These are phyloP conservation scores for Stylonectria norvegica DNA, from an alignment of 2,329 filamentous ascomycete genomes.

Conservation along the genomic window DNA sequence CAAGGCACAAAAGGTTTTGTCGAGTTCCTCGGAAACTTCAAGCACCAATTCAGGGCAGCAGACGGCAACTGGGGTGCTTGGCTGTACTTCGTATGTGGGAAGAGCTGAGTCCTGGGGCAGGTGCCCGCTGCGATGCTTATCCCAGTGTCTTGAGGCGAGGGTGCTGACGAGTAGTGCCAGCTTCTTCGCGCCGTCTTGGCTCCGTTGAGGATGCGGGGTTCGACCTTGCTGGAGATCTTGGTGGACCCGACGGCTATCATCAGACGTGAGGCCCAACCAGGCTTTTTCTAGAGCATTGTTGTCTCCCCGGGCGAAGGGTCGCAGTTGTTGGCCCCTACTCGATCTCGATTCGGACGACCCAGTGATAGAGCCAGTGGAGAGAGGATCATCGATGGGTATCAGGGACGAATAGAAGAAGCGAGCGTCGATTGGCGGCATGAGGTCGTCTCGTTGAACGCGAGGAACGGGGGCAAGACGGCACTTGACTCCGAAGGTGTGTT, in stretches of 20 bases:
- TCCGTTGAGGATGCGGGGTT: conserved; percentile 1
- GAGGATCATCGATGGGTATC: conserved; percentile 81
- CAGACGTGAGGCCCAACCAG: conserved; percentile 62
- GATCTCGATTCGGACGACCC: conserved; percentile 48
- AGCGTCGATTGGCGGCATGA: conserved; percentile 58
- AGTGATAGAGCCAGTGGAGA: conserved; percentile 62
- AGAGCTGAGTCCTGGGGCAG: conserved; percentile 30
- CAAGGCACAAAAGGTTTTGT: conserved; percentile 49
- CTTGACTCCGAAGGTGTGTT: conserved; percentile 57
- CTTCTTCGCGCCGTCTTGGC: conserved; percentile 14
- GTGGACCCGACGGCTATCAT: conserved; percentile 48
- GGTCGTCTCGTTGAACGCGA: conserved; percentile 38
- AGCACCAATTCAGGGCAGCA: conserved; percentile 49
- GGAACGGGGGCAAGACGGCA: conserved; percentile 54
- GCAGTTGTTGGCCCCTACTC: conserved; percentile 59
- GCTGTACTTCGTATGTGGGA: conserved; percentile 26
- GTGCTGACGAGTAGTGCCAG: conserved; percentile 36
- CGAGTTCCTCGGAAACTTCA: conserved; percentile 47
- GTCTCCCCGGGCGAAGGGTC: conserved; percentile 76
- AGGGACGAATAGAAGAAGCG: conserved; percentile 85
- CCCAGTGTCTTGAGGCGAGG: conserved; percentile 45
- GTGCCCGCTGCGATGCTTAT: conserved; percentile 42
- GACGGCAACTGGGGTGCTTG: conserved; percentile 32
- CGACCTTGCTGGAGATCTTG: conserved; percentile 28
- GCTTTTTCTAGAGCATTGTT: conserved; percentile 76